Conservation (phyloP, 2,329 filamentous ascomycete genomes). For the Chalaropsis thielavioides region DNA sequence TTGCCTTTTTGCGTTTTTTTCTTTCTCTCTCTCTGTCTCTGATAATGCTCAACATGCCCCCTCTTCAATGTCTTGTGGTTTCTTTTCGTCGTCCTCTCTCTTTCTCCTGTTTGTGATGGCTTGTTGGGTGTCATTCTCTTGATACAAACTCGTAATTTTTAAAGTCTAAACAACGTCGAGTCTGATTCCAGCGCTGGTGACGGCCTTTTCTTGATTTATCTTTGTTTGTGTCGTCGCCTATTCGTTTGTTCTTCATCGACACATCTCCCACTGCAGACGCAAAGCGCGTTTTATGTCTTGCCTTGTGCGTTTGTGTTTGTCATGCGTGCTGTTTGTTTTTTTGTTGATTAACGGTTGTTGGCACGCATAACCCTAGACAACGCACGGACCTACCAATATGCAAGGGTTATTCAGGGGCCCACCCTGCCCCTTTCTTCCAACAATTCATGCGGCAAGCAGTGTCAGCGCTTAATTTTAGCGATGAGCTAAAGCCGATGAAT, state of each 20-base stretch:
- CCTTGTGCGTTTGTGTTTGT: background rate
- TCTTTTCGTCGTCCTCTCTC: background rate
- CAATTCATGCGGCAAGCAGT: background rate
- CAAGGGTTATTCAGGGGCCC: background rate
- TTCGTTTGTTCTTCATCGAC: too few species aligned
- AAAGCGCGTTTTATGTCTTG: too few species aligned
- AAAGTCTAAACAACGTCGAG: background rate
- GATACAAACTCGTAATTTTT: background rate
- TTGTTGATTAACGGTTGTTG: background rate
- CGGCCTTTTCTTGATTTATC: background rate
- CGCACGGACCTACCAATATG: background rate
- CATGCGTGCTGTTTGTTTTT: background rate
- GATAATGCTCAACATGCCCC: background rate
- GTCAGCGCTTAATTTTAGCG: background rate
- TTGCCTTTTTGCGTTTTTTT: conserved; percentile 8
- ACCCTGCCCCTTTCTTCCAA: background rate
- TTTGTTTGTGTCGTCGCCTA: too few species aligned
- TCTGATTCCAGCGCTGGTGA: background rate
- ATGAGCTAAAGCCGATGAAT: too few species aligned
- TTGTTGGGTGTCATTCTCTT: background rate
- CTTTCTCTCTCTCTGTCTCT: background rate
- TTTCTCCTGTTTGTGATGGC: background rate
- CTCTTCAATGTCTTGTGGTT: conserved; percentile 5
- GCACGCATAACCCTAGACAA: background rate
- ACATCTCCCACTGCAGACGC: too few species aligned